Evolutionary conservation across 805 yeast genomes (phyloP).

Genomic region (Candida quercuum): DNA sequence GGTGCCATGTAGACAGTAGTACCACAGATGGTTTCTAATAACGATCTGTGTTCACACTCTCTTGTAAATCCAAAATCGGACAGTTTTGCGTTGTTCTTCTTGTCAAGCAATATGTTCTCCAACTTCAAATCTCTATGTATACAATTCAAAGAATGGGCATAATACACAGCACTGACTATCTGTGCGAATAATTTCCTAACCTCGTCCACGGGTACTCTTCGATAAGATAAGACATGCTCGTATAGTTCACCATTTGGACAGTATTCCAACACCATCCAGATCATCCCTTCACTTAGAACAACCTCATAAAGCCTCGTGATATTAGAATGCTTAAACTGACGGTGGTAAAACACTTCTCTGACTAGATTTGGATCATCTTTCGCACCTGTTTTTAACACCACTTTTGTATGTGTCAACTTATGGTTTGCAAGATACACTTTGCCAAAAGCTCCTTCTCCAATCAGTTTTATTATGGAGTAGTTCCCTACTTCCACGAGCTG

Average conservation of each 20-base stretch:
- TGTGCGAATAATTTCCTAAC: slow-evolving; percentile 55
- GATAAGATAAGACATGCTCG: slow-evolving; percentile 52
- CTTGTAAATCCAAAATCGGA: slow-evolving; percentile 95
- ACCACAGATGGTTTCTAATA: slow-evolving; percentile 85
- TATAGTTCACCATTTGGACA: slow-evolving; percentile 80
- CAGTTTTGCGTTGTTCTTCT: slow-evolving; percentile 58
- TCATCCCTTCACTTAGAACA: slow-evolving; percentile 68
- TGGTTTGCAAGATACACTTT: slow-evolving; percentile 85
- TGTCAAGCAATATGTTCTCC: slow-evolving; percentile 67
- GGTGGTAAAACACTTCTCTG: slow-evolving; percentile 83
- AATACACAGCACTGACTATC: slow-evolving; percentile 50
- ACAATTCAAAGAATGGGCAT: slow-evolving; percentile 72
- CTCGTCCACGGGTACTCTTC: slow-evolving; percentile 46
- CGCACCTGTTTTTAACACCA: slow-evolving; percentile 79
- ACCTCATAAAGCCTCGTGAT: slow-evolving; percentile 84
- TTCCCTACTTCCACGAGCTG: slow-evolving; percentile 71
- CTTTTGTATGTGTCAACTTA: slow-evolving; percentile 62
- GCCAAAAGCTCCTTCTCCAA: slow-evolving; percentile 93
- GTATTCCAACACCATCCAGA: slow-evolving; percentile 88
- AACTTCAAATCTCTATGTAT: slow-evolving; percentile 82
- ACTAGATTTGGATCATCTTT: slow-evolving; percentile 81
- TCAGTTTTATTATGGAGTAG: slow-evolving; percentile 63
- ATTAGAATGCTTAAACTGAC: slow-evolving; percentile 77
- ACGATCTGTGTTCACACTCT: slow-evolving; percentile 51
- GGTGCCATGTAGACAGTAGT: slow-evolving; percentile 98